Percentiles rank a stretch among this genome's conserved stretches.
Conservation (phyloP, 495 filamentous ascomycete genomes). For the Chaetomium fimeti region DNA sequence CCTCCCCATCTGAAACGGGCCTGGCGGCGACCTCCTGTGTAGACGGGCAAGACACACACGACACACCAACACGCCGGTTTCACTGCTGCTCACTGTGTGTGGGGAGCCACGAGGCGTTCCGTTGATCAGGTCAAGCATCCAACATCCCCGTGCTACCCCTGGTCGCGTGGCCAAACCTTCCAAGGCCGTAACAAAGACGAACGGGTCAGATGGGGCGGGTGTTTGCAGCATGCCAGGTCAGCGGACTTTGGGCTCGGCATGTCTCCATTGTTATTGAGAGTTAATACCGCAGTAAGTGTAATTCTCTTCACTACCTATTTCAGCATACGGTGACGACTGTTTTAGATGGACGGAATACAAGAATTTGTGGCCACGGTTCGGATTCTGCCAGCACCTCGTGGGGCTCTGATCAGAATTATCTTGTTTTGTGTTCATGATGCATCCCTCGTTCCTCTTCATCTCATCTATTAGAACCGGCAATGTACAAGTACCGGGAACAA, state of each 20-base stretch:
- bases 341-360: background rate
- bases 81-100: background rate
- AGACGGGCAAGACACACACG: too few relatives aligned
- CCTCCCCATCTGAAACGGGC: background rate
- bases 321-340: background rate
- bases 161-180: constrained; percentile 18
- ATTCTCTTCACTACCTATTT: too few relatives aligned
- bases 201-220: background rate
- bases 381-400: too few relatives aligned
- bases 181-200: constrained; percentile 4
- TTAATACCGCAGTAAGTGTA: background rate
- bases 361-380: background rate
- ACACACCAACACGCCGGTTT: too few relatives aligned
- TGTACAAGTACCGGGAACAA: too few relatives aligned
- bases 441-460: too few relatives aligned
- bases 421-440: too few relatives aligned
- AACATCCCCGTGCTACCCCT: constrained; percentile 2
- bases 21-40: background rate
- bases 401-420: too few relatives aligned
- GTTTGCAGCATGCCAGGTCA: constrained; percentile 22
- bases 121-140: background rate
- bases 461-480: too few relatives aligned
- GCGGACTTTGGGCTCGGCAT: background rate
- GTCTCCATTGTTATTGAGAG: background rate
- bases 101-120: background rate